Evolutionary conservation across 2,329 filamentous ascomycete genomes (phyloP), one percentile per base, ranked within the genome.

Genomic region (Eurotiales sp.): DNA sequence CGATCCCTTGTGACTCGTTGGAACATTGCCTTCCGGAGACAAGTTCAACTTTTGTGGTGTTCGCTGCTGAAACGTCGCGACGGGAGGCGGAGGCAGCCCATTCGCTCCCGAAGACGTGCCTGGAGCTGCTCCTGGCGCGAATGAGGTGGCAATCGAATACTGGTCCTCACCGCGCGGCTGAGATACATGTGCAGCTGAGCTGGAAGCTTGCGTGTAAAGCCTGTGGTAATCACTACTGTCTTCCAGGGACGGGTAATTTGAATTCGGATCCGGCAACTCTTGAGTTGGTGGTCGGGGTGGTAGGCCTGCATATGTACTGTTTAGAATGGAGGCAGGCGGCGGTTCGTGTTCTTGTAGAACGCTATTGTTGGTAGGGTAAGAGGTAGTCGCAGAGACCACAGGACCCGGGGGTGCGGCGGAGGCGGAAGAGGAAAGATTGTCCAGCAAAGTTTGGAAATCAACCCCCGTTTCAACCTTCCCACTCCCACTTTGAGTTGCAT

Each of bases 361-460:
- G 53, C 59, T 55, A 56, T 64, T 59, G 51, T 64, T 59, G 40
- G 55, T 52, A 46, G 64, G 59, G 46, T 57, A 54, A 41, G 58
- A 51, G 39, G 55, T 50, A 32, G 58, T 59, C 52, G 58, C 60
- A 51, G 61, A 55, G 52, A 61, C 48, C 43, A 59, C 47, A 56
- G 58, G 60, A 46, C 57, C 56, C 53, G 60, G 58, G 25, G 60
- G 58, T 56, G 61, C 61, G 49, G 59, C 56, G 34, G 63, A 57
- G 39, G 59, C 57, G 25, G 65, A 66, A 42, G 69, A 65, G 53
- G 72, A 68, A 32, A 76, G 67, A 59, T 74, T 76, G 65, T 76
- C 73, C 60, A 77, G 68, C 51, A 77, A 61, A 51, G 67, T 72
- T 61, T 77, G 73, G 58, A 73, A 74, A 60, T 76, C 72, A 61